Base-by-base conservation (phyloP, 257 asterid genomes). In the Primulina eburnea region DNA sequence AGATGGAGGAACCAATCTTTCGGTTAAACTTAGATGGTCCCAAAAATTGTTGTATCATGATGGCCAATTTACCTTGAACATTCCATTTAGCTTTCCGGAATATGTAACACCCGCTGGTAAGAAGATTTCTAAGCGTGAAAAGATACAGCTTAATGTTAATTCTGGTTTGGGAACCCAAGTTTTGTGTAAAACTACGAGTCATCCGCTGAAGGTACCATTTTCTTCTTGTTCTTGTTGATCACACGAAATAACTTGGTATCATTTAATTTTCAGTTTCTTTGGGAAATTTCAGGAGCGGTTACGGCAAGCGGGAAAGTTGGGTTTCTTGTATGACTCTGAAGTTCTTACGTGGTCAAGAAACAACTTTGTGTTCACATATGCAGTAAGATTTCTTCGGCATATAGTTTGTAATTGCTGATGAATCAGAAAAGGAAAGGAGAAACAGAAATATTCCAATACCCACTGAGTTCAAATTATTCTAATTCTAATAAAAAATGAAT, bases 71-170 rank as follows among this genome's bases (percentile, higher is more conserved):
- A 82, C 87, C 77, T 77, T 91, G 85, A 77, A 75, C 71, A 65
- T 91, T 80, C 97, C 99, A 12, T 94, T 88, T 86, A 88, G 70
- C 75, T 94, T 94, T 66, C 99, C 97, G 0, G 96, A 84, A 50
- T 91, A 81, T 68, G 96, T 94, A 62, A 86, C 91, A 2, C 97
- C 99, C 33, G 96, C 89, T 65, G 97, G 88, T 53, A 89, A 85
- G 86, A 91, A 86, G 81, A 80, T 91, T 11, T 71, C 99, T 14
- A 94, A 89, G 78, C 86, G 81, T 50, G 99, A 94, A 84, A 91
- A 85, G 86, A 89, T 94, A 79, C 78, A 71, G 73, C 76, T 94
- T 69, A 80, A 84, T 70, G 86, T 89, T 43, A 85, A 84, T 71
- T 83, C 89, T 75, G 95, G 95, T 79, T 79, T 85, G 9, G 95